A percentile compares a stretch with the other conserved stretches of the same genome.
Evolutionary conservation across 768 basidiomycete species (phyloP).

Genomic region (Cystoderma amianthinum): DNA sequence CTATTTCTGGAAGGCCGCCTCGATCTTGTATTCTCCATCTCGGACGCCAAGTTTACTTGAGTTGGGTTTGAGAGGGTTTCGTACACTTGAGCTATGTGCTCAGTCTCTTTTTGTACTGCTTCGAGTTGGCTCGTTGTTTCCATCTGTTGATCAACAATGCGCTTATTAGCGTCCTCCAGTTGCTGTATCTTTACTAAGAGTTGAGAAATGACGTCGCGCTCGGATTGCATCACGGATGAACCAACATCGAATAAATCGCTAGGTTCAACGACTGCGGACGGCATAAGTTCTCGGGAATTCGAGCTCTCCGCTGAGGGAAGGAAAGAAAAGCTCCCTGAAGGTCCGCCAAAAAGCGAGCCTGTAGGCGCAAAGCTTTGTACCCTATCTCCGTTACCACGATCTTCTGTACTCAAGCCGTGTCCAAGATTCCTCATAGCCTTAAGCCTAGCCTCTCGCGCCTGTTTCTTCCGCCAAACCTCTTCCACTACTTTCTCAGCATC

Average conservation of each 20-base stretch:
- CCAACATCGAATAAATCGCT: not conserved
- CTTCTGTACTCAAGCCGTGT: constrained; percentile 14
- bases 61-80: constrained; percentile 56
- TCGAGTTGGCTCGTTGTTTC: constrained; percentile 55
- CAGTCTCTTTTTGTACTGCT: constrained; percentile 67
- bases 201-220: constrained; percentile 60
- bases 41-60: constrained; percentile 39
- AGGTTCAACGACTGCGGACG: not conserved
- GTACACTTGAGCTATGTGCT: constrained; percentile 63
- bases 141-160: constrained; percentile 58
- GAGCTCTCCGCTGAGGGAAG: constrained; percentile 9
- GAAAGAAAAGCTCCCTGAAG: constrained; percentile 19
- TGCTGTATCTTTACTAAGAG: constrained; percentile 71
- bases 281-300: not conserved
- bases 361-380: constrained; percentile 60
- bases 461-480: constrained; percentile 38
- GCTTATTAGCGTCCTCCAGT: constrained; percentile 64
- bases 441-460: constrained; percentile 47
- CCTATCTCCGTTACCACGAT: constrained; percentile 19
- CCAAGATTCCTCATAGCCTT: constrained; percentile 41
- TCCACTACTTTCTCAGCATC: constrained; percentile 32
- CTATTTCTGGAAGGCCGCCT: constrained; percentile 12
- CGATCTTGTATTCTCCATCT: constrained; percentile 15
- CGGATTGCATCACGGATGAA: constrained; percentile 30
- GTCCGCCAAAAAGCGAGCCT: constrained; percentile 32